A percentile compares a stretch with the other conserved stretches of the same genome.
Conservation (phyloP, 2,329 filamentous ascomycete species). For the Xylaria sp. region DNA sequence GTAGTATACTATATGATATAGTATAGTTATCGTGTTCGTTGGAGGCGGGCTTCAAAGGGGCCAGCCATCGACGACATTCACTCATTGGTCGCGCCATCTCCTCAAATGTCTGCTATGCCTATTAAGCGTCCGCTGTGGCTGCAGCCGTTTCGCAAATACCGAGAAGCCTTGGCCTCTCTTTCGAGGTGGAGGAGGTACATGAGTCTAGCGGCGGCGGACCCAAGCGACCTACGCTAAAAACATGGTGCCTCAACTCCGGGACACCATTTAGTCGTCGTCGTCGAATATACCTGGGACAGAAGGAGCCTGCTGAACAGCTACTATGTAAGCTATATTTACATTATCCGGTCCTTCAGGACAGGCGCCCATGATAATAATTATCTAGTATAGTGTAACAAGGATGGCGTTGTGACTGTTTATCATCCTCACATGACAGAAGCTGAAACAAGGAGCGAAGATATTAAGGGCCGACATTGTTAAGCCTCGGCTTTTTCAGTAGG, state of each 20-base stretch:
- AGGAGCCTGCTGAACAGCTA: neutral
- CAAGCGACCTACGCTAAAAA: slow-evolving; percentile 9
- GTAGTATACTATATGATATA: neutral
- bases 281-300: slow-evolving; percentile 32
- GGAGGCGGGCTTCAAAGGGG: slow-evolving; percentile 44
- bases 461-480: slow-evolving; percentile 12
- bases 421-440: slow-evolving; percentile 22
- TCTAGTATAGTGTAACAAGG: slow-evolving; percentile 1
- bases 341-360: neutral
- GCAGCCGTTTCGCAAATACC: slow-evolving; percentile 34
- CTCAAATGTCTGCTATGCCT: slow-evolving; percentile 33
- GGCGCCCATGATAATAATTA: neutral
- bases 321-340: neutral
- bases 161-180: slow-evolving; percentile 21
- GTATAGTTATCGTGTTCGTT: neutral
- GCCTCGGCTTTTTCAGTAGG: slow-evolving; percentile 12
- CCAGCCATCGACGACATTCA: slow-evolving; percentile 22
- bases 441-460: slow-evolving; percentile 27
- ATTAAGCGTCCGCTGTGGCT: slow-evolving; percentile 33
- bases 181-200: slow-evolving; percentile 21
- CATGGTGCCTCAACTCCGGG: neutral
- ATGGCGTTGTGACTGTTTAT: slow-evolving; percentile 10
- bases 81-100: slow-evolving; percentile 29
- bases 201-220: slow-evolving; percentile 23
- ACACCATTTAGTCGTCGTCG: neutral